Evolutionary conservation across 2,329 filamentous ascomycete species (phyloP).

Genomic region (Colletotrichum sp.): DNA sequence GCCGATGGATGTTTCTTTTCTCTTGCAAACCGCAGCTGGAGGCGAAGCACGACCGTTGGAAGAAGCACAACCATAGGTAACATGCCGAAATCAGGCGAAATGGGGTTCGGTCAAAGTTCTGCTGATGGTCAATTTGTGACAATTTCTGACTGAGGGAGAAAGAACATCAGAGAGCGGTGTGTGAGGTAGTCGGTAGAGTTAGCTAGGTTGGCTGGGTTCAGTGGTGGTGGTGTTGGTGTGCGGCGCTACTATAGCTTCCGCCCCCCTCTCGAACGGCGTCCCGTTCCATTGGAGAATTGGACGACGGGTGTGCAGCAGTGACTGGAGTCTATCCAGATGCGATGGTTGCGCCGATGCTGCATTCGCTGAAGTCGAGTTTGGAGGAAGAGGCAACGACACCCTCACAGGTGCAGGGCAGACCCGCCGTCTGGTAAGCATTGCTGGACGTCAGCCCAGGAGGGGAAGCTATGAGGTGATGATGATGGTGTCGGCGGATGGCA

Average conservation of each 20-base stretch:
- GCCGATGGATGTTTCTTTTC: background rate
- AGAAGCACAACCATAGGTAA: background rate
- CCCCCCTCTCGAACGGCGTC: background rate
- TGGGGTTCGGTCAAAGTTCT: background rate
- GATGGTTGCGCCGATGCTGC: background rate
- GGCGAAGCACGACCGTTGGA: background rate
- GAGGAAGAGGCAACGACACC: background rate
- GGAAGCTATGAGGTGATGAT: constrained; percentile 18
- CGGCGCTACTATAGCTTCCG: constrained; percentile 11
- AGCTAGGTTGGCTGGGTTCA: background rate
- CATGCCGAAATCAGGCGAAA: background rate
- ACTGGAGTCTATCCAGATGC: background rate
- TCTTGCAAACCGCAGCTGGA: background rate
- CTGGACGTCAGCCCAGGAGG: background rate
- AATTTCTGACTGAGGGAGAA: background rate
- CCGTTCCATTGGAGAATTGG: constrained; percentile 15
- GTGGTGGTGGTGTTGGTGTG: background rate
- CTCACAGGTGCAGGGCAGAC: background rate
- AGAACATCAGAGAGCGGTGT: background rate
- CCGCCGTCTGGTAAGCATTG: background rate
- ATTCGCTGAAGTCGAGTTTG: background rate
- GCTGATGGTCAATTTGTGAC: background rate
- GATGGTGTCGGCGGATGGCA: background rate
- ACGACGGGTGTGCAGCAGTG: background rate
- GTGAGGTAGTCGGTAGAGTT: background rate